These are phyloP conservation scores for Suillus occidentalis DNA, from an alignment of 768 basidiomycete species.

Conservation along the genomic window DNA sequence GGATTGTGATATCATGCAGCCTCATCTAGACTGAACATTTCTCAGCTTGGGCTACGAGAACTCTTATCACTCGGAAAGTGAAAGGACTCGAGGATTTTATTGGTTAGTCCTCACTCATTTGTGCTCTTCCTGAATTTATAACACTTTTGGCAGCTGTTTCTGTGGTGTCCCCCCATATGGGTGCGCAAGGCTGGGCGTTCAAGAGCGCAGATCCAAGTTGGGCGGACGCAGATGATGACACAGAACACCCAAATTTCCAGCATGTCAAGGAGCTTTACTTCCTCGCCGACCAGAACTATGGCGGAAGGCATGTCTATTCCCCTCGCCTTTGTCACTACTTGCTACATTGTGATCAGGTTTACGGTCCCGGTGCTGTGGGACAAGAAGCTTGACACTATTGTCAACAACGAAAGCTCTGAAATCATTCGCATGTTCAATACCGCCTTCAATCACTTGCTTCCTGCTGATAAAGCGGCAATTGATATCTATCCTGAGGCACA, in stretches of 20 bases:
- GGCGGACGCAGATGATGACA: slow-evolving; percentile 76
- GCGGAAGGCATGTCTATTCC: slow-evolving; percentile 54
- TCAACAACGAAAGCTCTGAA: slow-evolving; percentile 95
- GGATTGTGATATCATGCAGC: neutral
- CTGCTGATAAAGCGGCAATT: slow-evolving; percentile 59
- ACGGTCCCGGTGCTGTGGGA: slow-evolving; percentile 95
- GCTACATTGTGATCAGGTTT: slow-evolving; percentile 46
- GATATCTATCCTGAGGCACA: slow-evolving; percentile 80
- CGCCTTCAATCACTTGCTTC: slow-evolving; percentile 73
- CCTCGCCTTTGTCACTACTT: neutral
- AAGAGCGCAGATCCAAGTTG: slow-evolving; percentile 57
- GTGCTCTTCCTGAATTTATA: neutral
- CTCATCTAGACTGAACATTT: neutral
- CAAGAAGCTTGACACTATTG: slow-evolving; percentile 81
- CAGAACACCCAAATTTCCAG: slow-evolving; percentile 55
- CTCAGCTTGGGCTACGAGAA: slow-evolving; percentile 89
- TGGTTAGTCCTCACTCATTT: slow-evolving; percentile 44
- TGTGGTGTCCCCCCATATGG: slow-evolving; percentile 86
- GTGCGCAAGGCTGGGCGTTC: slow-evolving; percentile 84
- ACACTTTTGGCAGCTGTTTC: slow-evolving; percentile 56
- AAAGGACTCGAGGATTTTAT: slow-evolving; percentile 90
- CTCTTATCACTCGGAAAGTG: slow-evolving; percentile 84
- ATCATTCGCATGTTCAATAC: slow-evolving; percentile 94
- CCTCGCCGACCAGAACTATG: slow-evolving; percentile 68
- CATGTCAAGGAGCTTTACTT: slow-evolving; percentile 88